Evolutionary conservation across 2,329 filamentous ascomycete genomes (phyloP), one percentile per base, ranked within the genome.

Genomic region (Penicillium hordei): DNA sequence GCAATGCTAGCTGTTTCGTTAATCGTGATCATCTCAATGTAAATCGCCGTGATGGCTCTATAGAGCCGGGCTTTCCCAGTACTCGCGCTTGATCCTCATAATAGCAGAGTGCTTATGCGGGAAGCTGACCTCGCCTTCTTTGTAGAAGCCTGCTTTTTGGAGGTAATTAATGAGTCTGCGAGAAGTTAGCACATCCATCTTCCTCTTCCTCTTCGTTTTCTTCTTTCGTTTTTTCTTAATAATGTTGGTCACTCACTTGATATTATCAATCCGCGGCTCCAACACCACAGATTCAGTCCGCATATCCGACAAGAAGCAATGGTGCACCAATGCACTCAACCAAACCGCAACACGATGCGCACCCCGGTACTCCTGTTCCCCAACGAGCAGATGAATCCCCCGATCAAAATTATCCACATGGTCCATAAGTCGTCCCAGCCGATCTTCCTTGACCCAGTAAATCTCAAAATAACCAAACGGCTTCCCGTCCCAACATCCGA

Each of bases 381-480:
- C 94, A 4, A 99, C 84, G 39, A 99, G 79, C 13, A 94, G 86
- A 69, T 99, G 94, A 19, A 97, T 77, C 0, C 94, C 94, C 7
- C 94, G 82, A 67, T 97, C 93, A 75, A 89, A 97, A 67, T 96
- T 90, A 8, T 83, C 85, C 0, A 87, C 85, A 0, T 82, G 82
- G 0, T 72, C 86, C 4, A 95, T 75, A 62, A 91, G 82, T 48
- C 82, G 83, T 0, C 90, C 91, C 0, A 99, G 73, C 0, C 81
- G 78, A 69, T 97, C 94, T 72, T 99, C 94, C 69, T 96, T 96
- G 4, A 94, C 91, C 93, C 94, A 99, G 77, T 99, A 99, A 34
- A 99, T 83, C 78, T 99, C 94, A 71, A 99, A 97, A 72, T 95
- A 99, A 0, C 92, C 94, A 76, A 97, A 99, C 0, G 93, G 93